Evolutionary conservation across 306 rosid species (phyloP).

Genomic region (Alnus glutinosa): DNA sequence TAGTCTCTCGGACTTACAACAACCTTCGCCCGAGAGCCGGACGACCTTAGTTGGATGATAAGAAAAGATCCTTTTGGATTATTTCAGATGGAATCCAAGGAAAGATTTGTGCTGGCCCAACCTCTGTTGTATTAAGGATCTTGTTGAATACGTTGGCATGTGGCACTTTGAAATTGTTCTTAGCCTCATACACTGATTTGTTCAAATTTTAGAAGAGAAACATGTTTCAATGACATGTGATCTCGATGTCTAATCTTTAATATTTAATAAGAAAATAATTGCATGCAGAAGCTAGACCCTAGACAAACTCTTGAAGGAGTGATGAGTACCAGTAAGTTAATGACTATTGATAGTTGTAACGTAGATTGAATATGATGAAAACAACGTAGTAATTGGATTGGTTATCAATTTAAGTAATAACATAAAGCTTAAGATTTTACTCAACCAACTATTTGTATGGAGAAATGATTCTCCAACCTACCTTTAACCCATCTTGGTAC

Average conservation of each 20-base stretch:
- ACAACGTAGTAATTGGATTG: no score
- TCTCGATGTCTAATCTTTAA: background rate
- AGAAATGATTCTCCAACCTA: no score
- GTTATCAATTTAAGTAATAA: no score
- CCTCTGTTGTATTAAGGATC: background rate
- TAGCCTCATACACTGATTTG: background rate
- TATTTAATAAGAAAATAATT: no score
- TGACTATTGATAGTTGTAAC: no score
- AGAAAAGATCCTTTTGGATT: background rate
- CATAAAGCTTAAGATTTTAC: no score
- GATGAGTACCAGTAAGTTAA: no score
- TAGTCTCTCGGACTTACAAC: constrained; percentile 45
- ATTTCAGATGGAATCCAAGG: background rate
- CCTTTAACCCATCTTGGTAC: no score
- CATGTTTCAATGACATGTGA: background rate
- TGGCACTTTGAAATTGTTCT: background rate
- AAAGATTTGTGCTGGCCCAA: background rate
- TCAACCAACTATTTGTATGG: no score
- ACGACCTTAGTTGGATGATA: constrained; percentile 11
- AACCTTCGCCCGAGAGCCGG: constrained; percentile 44
- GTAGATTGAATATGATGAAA: no score
- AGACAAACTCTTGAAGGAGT: no score
- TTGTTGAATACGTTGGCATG: background rate
- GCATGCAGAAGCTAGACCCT: no score
- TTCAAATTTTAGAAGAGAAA: background rate